Evolutionary conservation across 768 basidiomycete genomes (phyloP).

Genomic region (Aureoboletus auriporus): DNA sequence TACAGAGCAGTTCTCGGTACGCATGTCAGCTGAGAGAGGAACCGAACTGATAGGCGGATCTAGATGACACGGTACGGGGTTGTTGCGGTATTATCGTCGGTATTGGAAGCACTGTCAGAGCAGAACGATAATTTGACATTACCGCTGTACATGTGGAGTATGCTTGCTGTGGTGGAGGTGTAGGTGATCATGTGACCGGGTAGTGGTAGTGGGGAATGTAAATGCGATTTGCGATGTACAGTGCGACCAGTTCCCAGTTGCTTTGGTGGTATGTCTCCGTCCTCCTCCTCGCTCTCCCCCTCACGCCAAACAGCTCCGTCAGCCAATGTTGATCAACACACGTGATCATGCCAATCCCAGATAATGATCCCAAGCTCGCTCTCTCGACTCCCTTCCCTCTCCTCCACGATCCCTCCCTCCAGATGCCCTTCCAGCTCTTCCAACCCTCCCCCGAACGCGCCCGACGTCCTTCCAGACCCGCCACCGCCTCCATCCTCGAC

Average conservation of each 20-base stretch:
- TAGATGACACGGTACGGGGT: slow-evolving; percentile 66
- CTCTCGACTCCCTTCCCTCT: slow-evolving; percentile 23
- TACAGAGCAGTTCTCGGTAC: slow-evolving; percentile 76
- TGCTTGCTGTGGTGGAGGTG: slow-evolving; percentile 58
- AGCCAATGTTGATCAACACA: slow-evolving; percentile 4
- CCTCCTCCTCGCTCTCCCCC: not conserved
- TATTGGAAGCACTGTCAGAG: slow-evolving; percentile 87
- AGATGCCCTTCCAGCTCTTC: slow-evolving; percentile 35
- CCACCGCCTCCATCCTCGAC: slow-evolving; percentile 44
- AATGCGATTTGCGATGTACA: not conserved
- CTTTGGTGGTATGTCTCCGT: not conserved
- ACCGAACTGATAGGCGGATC: slow-evolving; percentile 18
- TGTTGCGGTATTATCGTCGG: slow-evolving; percentile 58
- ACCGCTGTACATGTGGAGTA: slow-evolving; percentile 94
- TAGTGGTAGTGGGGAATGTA: slow-evolving; percentile 19
- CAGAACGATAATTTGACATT: slow-evolving; percentile 98
- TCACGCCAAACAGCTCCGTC: no score
- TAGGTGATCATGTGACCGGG: slow-evolving; percentile 24
- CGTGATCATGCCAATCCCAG: slow-evolving; percentile 28
- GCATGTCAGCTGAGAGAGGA: slow-evolving; percentile 3
- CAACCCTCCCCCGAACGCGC: slow-evolving; percentile 21
- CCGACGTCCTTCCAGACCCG: slow-evolving; percentile 33
- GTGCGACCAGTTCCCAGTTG: no score
- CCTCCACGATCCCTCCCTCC: slow-evolving; percentile 20
- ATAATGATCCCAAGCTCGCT: slow-evolving; percentile 17